Conservation (phyloP, 169 alveolate species). For the Plasmodium yoelii region DNA sequence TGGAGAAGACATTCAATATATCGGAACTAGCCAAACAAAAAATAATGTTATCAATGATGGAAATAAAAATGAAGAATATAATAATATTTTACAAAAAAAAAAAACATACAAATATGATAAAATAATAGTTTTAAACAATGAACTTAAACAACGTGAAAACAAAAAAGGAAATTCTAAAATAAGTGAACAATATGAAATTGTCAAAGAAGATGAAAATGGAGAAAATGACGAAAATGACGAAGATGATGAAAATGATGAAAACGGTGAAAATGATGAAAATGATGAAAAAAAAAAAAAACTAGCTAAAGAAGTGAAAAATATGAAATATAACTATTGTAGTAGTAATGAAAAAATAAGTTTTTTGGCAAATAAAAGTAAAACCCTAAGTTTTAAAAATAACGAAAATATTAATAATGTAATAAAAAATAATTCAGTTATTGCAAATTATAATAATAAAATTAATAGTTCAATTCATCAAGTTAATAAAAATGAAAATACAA, state of each 20-base stretch:
- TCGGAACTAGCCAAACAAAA: not conserved
- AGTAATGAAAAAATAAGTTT: constrained; percentile 15
- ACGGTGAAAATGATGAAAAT: not conserved
- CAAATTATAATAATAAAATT: constrained; percentile 6
- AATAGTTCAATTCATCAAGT: not conserved
- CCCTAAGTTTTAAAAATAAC: not conserved
- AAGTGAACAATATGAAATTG: not conserved
- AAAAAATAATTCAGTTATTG: not conserved
- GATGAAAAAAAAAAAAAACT: constrained; percentile 1
- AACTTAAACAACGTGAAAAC: too few relatives aligned
- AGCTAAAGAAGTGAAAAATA: not conserved
- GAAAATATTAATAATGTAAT: constrained; percentile 13
- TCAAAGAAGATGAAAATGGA: too few relatives aligned
- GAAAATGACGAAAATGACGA: too few relatives aligned
- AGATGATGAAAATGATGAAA: not conserved
- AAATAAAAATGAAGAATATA: not conserved
- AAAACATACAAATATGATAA: not conserved
- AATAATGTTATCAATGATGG: not conserved
- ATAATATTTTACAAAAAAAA: not conserved
- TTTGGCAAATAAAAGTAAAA: constrained; percentile 12
- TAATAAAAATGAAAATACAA: not conserved
- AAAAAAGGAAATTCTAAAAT: too few relatives aligned
- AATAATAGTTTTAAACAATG: too few relatives aligned
- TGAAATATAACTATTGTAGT: constrained; percentile 12
- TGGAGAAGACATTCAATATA: not conserved